Evolutionary conservation across 257 asterid genomes (phyloP).

Genomic region (Nicotiana noctiflora): DNA sequence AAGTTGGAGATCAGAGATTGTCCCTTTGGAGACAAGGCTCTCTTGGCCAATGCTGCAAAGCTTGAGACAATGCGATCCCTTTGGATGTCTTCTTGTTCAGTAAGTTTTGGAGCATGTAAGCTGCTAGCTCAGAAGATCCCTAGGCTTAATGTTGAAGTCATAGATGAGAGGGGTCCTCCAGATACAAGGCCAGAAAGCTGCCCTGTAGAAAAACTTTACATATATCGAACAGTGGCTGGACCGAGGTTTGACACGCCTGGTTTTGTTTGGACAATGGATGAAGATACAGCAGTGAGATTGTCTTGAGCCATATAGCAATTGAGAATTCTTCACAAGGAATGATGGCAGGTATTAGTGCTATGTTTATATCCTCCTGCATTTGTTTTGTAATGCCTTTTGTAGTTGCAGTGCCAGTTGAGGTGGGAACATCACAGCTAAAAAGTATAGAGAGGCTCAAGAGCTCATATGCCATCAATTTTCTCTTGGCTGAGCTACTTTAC

Average conservation of each 20-base stretch:
- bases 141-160: slow-evolving; percentile 80
- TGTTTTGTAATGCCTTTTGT: slow-evolving; percentile 23
- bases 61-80: slow-evolving; percentile 99
- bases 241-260: slow-evolving; percentile 83
- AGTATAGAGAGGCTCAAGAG: slow-evolving; percentile 23
- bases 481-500: slow-evolving; percentile 50
- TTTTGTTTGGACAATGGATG: slow-evolving; percentile 70
- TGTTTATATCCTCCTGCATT: slow-evolving; percentile 17
- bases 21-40: slow-evolving; percentile 95
- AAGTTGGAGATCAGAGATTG: slow-evolving; percentile 93
- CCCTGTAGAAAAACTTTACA: slow-evolving; percentile 73
- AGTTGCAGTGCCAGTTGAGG: slow-evolving; percentile 34
- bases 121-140: slow-evolving; percentile 80
- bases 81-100: slow-evolving; percentile 98
- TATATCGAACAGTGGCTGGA: slow-evolving; percentile 78
- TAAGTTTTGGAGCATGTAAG: slow-evolving; percentile 88
- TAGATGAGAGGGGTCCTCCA: slow-evolving; percentile 84
- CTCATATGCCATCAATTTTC: slow-evolving; percentile 47
- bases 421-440: slow-evolving; percentile 9
- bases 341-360: slow-evolving; percentile 36
- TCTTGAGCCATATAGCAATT: slow-evolving; percentile 9
- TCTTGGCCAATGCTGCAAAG: slow-evolving; percentile 87
- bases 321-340: background rate
- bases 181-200: slow-evolving; percentile 61
- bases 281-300: slow-evolving; percentile 33